Evolutionary conservation across 306 rosid species (phyloP).

Genomic region (Medicago ruthenica): DNA sequence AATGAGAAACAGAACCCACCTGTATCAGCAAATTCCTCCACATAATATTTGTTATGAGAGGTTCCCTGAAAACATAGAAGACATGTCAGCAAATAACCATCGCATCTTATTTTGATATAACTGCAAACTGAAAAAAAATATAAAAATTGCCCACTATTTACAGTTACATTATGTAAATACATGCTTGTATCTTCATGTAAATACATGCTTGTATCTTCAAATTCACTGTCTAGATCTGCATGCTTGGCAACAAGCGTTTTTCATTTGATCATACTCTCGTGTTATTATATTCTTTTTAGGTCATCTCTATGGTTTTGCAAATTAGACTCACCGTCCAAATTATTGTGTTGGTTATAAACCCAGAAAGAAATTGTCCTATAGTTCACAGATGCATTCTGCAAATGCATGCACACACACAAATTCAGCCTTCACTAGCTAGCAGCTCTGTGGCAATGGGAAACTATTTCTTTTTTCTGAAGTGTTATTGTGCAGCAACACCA

Average conservation of each 20-base stretch:
- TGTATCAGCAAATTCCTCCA: constrained; percentile 97
- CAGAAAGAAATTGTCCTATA: constrained; percentile 5
- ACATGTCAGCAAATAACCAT: constrained; percentile 36
- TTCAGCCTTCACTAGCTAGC: not conserved
- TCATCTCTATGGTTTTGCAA: not conserved
- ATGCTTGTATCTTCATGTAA: too few relatives aligned
- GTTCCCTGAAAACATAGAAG: constrained; percentile 68
- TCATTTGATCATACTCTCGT: constrained; percentile 4
- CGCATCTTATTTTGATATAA: not conserved
- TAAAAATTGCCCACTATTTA: not conserved
- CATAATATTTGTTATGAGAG: constrained; percentile 92
- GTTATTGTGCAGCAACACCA: not conserved
- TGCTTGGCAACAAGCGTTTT: not conserved
- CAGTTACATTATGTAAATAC: not conserved
- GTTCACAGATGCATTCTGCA: not conserved
- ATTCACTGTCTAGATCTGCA: constrained; percentile 19
- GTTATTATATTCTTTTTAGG: constrained; percentile 17
- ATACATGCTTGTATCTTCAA: not conserved
- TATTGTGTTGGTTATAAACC: not conserved
- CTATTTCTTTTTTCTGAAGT: not conserved
- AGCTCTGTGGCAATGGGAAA: not conserved
- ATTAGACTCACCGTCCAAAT: not conserved
- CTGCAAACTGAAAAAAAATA: not conserved
- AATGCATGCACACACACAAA: constrained; percentile 2
- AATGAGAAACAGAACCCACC: constrained; percentile 54